Evolutionary conservation across 1,284 basidiomycete genomes (phyloP).

Genomic region (Coniferiporia weirii): DNA sequence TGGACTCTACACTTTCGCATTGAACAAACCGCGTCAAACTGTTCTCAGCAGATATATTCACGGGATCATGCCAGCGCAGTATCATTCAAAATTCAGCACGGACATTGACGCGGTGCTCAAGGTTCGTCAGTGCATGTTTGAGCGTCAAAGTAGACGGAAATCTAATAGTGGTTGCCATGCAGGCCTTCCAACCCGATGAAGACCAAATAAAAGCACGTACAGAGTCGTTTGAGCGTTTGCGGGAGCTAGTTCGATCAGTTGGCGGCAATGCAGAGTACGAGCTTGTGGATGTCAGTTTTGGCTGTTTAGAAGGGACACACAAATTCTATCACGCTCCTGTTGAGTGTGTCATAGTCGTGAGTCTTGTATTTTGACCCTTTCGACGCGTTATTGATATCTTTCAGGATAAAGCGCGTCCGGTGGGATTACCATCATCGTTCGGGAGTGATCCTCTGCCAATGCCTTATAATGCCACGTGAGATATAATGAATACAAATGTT

Average conservation of each 20-base stretch:
- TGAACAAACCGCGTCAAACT: background rate
- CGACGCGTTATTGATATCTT: background rate
- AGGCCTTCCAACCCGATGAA: background rate
- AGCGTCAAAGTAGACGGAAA: too few species aligned
- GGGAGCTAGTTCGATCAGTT: background rate
- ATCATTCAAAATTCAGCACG: background rate
- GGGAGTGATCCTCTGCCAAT: slow-evolving; percentile 12
- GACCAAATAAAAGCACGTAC: background rate
- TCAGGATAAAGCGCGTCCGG: slow-evolving; percentile 16
- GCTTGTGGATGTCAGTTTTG: slow-evolving; percentile 5
- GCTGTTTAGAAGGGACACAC: background rate
- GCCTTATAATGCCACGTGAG: slow-evolving; percentile 19
- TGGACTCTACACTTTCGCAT: background rate
- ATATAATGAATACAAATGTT: background rate
- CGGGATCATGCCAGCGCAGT: background rate
- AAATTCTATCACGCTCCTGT: background rate
- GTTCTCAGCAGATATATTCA: background rate
- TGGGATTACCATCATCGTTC: slow-evolving; percentile 14
- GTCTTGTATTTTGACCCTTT: background rate
- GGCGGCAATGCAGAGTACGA: slow-evolving; percentile 3
- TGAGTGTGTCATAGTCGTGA: slow-evolving; percentile 13
- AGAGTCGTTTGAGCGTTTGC: slow-evolving; percentile 1
- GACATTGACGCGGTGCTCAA: slow-evolving; percentile 4
- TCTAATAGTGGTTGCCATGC: too few species aligned
- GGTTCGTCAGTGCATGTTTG: background rate